phyloP scores from a whole-genome alignment of 2,329 filamentous ascomycete species.

The Penicillium sp. region DNA sequence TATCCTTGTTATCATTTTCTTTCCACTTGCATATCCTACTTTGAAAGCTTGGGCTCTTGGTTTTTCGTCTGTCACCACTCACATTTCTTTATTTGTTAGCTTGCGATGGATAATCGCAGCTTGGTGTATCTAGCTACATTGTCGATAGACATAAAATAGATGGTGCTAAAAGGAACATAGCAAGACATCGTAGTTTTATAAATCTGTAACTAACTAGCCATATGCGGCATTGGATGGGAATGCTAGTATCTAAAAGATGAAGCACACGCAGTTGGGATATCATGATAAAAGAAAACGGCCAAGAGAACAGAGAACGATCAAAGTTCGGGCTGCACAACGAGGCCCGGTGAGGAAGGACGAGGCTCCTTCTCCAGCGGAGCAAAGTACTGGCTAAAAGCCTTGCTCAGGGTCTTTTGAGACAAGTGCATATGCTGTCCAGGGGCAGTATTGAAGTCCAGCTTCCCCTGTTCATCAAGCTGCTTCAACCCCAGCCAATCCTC shows the following conservation, averaged over 20 bases:
- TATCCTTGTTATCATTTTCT: conserved; percentile 10
- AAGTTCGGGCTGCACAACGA: conserved; percentile 21
- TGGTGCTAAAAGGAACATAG: conserved; percentile 4
- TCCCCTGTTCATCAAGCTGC: conserved; percentile 73
- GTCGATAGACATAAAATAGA: conserved; percentile 24
- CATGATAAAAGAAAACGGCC: not conserved
- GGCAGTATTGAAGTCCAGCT: conserved; percentile 69
- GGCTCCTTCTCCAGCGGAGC: conserved; percentile 27
- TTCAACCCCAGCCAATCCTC: conserved; percentile 93
- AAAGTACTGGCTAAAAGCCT: conserved; percentile 59
- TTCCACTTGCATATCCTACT: conserved; percentile 14
- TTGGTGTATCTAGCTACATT: conserved; percentile 21
- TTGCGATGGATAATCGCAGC: not conserved
- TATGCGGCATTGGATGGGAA: not conserved
- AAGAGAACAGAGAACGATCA: not conserved
- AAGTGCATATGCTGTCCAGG: conserved; percentile 84
- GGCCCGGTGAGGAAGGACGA: conserved; percentile 1
- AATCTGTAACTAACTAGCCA: not conserved
- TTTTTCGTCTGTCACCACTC: not conserved
- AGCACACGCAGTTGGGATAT: conserved; percentile 6
- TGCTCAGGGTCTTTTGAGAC: conserved; percentile 61
- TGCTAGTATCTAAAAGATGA: not conserved
- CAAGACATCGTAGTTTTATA: not conserved
- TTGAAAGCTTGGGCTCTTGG: not conserved
- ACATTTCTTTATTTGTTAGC: not conserved